Conservation (phyloP, 441 rosid genomes). For the Macaranga tanarius region DNA sequence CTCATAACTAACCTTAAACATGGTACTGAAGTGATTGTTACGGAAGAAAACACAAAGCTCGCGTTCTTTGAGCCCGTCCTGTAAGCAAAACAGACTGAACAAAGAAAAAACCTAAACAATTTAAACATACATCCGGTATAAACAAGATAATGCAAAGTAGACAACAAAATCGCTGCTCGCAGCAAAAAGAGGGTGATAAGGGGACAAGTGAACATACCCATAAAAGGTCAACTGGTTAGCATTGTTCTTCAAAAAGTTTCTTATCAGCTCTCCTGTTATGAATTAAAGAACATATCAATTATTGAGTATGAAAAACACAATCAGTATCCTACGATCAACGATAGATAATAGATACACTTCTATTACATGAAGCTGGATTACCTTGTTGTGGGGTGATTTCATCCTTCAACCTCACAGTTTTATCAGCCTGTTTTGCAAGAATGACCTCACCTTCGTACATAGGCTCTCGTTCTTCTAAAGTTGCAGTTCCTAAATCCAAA, state of each 20-base stretch:
- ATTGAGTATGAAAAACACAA: too few relatives aligned
- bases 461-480: constrained; percentile 70
- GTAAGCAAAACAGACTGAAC: constrained; percentile 82
- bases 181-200: constrained; percentile 4
- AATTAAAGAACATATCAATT: constrained; percentile 18
- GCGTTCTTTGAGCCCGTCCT: constrained; percentile 91
- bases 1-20: constrained; percentile 81
- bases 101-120: constrained; percentile 1
- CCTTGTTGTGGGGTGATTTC: constrained; percentile 77
- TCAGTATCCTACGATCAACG: neutral
- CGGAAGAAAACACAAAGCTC: constrained; percentile 97
- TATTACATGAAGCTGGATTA: constrained; percentile 27
- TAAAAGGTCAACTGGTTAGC: constrained; percentile 87
- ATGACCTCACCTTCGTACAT: constrained; percentile 94
- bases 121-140: neutral
- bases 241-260: constrained; percentile 73
- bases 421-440: constrained; percentile 79
- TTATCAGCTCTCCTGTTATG: constrained; percentile 71
- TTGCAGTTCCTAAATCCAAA: constrained; percentile 52
- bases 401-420: constrained; percentile 44
- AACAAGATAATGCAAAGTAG: constrained; percentile 19
- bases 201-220: constrained; percentile 58
- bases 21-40: constrained; percentile 97
- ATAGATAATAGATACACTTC: neutral
- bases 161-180: constrained; percentile 12